Evolutionary conservation across 2,329 filamentous ascomycete species (phyloP).

Genomic region (Colletotrichum euphorbiae): DNA sequence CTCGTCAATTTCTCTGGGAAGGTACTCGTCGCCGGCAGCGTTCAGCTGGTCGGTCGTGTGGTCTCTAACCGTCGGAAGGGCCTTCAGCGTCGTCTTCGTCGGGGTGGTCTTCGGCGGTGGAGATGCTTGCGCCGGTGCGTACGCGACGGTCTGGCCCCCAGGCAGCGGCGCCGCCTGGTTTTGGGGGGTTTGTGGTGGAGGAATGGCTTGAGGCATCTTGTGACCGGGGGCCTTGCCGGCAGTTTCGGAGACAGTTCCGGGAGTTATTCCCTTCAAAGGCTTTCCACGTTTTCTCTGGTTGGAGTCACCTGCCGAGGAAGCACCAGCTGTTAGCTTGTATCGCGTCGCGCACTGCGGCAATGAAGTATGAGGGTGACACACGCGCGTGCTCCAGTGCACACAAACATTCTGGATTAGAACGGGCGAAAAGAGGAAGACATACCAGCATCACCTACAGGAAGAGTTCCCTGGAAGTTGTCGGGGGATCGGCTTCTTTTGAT

Average conservation of each 20-base stretch:
- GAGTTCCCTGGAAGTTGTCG: constrained; percentile 69
- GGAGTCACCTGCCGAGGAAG: constrained; percentile 56
- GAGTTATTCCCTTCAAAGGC: constrained; percentile 69
- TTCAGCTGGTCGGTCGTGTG: constrained; percentile 97
- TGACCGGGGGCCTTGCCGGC: constrained; percentile 65
- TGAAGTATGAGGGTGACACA: constrained; percentile 48
- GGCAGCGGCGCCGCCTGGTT: constrained; percentile 60
- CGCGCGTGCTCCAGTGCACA: constrained; percentile 28
- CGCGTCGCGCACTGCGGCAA: constrained; percentile 47
- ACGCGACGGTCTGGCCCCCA: constrained; percentile 53
- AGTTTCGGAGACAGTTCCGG: constrained; percentile 66
- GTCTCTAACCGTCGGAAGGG: constrained; percentile 93
- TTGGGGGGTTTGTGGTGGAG: constrained; percentile 67
- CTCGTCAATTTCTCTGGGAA: constrained; percentile 92
- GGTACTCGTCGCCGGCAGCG: constrained; percentile 90
- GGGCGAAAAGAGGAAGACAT: constrained; percentile 59
- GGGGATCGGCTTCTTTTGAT: constrained; percentile 85
- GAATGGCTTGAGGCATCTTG: constrained; percentile 51
- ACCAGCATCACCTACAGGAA: constrained; percentile 76
- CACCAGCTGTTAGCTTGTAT: constrained; percentile 45
- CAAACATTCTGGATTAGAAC: constrained; percentile 23
- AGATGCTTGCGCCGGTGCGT: constrained; percentile 54
- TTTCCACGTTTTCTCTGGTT: constrained; percentile 70
- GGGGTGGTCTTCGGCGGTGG: constrained; percentile 83
- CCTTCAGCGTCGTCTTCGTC: constrained; percentile 88